A percentile compares a stretch with the other conserved stretches of the same genome.
Conservation (phyloP, 441 rosid species). For the Arabidopsis lyrata region DNA sequence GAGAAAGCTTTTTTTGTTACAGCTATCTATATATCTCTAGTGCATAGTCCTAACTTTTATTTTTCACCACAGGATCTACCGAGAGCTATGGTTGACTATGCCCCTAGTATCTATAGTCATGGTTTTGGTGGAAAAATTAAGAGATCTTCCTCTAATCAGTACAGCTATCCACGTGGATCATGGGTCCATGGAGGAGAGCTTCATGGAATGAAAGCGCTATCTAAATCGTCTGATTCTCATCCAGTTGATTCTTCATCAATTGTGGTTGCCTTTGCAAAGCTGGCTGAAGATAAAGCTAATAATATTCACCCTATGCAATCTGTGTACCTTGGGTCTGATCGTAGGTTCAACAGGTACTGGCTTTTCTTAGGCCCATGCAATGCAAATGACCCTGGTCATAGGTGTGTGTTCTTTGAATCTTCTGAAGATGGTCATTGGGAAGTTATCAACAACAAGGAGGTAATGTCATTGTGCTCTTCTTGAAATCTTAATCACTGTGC, state of each 20-base stretch:
- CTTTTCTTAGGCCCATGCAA: slow-evolving; percentile 97
- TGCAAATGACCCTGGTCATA: slow-evolving; percentile 87
- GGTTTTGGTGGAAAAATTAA: slow-evolving; percentile 95
- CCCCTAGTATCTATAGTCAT: slow-evolving; percentile 56
- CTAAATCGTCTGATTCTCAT: slow-evolving; percentile 54
- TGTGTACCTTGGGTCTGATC: slow-evolving; percentile 93
- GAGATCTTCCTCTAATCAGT: slow-evolving; percentile 62
- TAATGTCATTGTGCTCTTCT: slow-evolving; percentile 41
- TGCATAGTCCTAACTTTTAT: slow-evolving; percentile 21
- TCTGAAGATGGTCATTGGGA: slow-evolving; percentile 99
- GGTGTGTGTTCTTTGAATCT: slow-evolving; percentile 94
- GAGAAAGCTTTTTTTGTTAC: background rate
- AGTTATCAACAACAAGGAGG: slow-evolving; percentile 88
- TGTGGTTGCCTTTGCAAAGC: slow-evolving; percentile 46
- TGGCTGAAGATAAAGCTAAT: slow-evolving; percentile 47
- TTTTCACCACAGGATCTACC: slow-evolving; percentile 57
- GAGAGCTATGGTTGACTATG: slow-evolving; percentile 54
- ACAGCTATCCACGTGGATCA: slow-evolving; percentile 61
- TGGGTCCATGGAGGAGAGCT: slow-evolving; percentile 67
- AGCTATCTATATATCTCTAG: slow-evolving; percentile 3
- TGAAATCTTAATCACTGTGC: slow-evolving; percentile 20
- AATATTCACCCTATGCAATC: slow-evolving; percentile 84
- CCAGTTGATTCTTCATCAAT: slow-evolving; percentile 77
- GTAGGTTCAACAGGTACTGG: slow-evolving; percentile 97
- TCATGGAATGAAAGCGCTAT: slow-evolving; percentile 47